A percentile compares a stretch with the other conserved stretches of the same genome.
Evolutionary conservation across 108 stramenopile genomes (phyloP).

Genomic region (Nitzschia putrida): DNA sequence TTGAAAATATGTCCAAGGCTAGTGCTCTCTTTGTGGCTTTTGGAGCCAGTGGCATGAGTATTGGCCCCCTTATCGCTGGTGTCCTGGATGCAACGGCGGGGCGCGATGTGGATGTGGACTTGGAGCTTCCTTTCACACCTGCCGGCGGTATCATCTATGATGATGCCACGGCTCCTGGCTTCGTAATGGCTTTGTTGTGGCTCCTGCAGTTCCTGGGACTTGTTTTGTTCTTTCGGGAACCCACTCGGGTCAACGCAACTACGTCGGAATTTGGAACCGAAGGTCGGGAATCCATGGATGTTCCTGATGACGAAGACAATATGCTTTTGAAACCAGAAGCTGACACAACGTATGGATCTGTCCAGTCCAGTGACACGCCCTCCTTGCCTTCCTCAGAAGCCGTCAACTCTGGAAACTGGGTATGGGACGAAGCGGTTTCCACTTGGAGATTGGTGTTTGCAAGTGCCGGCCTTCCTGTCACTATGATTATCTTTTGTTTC

Average conservation of each 20-base stretch:
- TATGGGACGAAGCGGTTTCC: conserved; percentile 18
- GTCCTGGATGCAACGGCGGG: conserved; percentile 56
- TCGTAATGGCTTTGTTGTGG: conserved; percentile 67
- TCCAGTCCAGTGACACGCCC: not conserved
- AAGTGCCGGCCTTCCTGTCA: conserved; percentile 61
- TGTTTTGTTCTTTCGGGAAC: conserved; percentile 59
- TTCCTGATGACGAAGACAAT: not conserved
- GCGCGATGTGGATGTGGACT: conserved; percentile 51
- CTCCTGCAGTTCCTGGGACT: conserved; percentile 45
- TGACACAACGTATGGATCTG: conserved; percentile 3
- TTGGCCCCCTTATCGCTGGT: conserved; percentile 68
- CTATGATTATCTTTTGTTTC: conserved; percentile 64
- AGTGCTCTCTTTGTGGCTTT: conserved; percentile 66
- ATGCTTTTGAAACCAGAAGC: not conserved
- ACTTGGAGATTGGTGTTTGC: conserved; percentile 37
- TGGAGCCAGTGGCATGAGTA: conserved; percentile 69
- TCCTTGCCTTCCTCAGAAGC: not conserved
- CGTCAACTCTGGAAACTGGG: not conserved
- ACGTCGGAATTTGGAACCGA: not conserved
- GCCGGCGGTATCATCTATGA: conserved; percentile 55
- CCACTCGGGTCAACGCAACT: conserved; percentile 50
- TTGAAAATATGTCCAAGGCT: conserved; percentile 58
- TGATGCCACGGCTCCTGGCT: conserved; percentile 55
- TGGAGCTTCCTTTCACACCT: conserved; percentile 52
- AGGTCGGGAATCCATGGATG: not conserved